Base-by-base conservation (phyloP, 2,329 filamentous ascomycete species). In the Colletotrichum lupini region DNA sequence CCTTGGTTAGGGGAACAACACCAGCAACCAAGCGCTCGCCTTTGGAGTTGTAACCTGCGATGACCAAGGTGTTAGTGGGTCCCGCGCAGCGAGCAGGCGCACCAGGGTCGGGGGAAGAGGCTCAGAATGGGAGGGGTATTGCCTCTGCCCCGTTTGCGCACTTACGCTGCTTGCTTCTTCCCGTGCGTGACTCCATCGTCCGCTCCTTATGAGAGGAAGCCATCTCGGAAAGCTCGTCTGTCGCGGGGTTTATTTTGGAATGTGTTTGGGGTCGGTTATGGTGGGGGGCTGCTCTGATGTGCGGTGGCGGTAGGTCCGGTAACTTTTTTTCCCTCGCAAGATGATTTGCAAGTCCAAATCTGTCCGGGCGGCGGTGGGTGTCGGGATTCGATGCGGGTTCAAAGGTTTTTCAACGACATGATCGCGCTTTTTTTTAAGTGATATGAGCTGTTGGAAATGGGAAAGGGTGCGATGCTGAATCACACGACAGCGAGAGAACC, bases 1-100 rank as follows among this genome's bases (percentile, higher is more conserved):
- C 95, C 79, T 89, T 84, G 68, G 94, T 97, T 76, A 98, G 88
- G 76, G 97, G 95, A 60, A 99, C 97, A 72, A 98, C 92, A 78
- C 97, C 97, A 74, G 97, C 96, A 78, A 99, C 97, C 75, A 98
- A 92, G 77, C 97, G 93, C 85, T 98, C 96, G 85, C 96, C 96
- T 82, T 95, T 93, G 73, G 93, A 86, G 80, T 94, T 95, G 85
- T 98, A 99, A 80, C 95, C 97, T 98, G 84, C 68, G 79, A 64
- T 64, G 70, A 77, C 80, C 64, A 78, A 79, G 67, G 75, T 75
- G 81, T 85, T 80, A 85, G 83, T 82, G 79, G 79, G 80, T 73
- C 65, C 73, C 74, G 73, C 67, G 69, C 66, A 67, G 69, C 69
- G 56, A 70, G 69, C 69, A 74, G 74, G 71, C 72, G 63, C 74